Conservation (phyloP, 768 basidiomycete genomes). For the Chalciporus piperatus region DNA sequence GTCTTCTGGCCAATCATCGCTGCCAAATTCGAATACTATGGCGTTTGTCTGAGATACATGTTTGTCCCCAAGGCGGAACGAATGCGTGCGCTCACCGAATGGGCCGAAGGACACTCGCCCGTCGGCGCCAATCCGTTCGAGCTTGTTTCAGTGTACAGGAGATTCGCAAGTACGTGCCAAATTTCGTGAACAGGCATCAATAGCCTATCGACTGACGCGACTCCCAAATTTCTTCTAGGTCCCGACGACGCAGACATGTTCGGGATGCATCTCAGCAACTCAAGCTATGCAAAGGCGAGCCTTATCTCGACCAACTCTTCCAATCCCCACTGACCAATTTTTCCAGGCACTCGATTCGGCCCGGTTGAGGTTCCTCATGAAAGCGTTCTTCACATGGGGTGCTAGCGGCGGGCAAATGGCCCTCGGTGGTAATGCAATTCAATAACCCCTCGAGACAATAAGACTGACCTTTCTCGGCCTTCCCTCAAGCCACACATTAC, state of each 20-base stretch:
- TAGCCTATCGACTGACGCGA: background rate
- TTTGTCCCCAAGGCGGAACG: constrained; percentile 36
- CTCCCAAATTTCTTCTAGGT: constrained; percentile 36
- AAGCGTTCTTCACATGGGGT: constrained; percentile 55
- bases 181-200: background rate
- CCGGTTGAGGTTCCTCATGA: constrained; percentile 47
- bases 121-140: constrained; percentile 60
- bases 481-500: constrained; percentile 55
- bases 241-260: constrained; percentile 63
- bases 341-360: constrained; percentile 42
- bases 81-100: constrained; percentile 36
- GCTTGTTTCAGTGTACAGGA: constrained; percentile 36
- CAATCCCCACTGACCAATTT: background rate
- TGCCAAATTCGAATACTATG: constrained; percentile 32
- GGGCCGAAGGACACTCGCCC: constrained; percentile 48
- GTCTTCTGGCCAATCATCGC: constrained; percentile 49
- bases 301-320: background rate
- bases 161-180: constrained; percentile 53
- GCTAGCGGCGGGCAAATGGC: constrained; percentile 60
- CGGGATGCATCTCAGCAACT: constrained; percentile 80
- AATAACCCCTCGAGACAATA: background rate
- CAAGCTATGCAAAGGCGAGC: constrained; percentile 70
- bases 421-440: constrained; percentile 39
- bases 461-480: background rate
- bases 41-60: constrained; percentile 34